These are phyloP conservation scores for Marchantia polymorpha DNA, from an alignment of 225 moss, liverwort and hornwort species.

Conservation along the genomic window DNA sequence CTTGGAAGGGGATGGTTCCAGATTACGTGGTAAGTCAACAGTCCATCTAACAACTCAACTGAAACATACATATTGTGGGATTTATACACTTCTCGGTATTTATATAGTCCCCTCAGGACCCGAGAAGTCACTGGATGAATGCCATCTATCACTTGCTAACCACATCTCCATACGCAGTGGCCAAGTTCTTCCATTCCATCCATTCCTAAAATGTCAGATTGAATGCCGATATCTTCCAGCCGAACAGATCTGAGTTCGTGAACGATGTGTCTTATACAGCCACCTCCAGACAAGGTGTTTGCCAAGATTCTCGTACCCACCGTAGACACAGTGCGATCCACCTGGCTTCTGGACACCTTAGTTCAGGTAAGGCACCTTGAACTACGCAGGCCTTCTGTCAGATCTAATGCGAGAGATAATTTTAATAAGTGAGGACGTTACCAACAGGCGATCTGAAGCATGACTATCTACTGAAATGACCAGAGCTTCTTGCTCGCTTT, in stretches of 20 bases:
- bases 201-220: neutral
- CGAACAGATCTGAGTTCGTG: neutral
- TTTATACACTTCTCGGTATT: too few relatives aligned
- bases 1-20: constrained; percentile 74
- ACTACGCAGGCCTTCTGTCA: neutral
- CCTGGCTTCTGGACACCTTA: constrained; percentile 67
- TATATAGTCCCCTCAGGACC: too few relatives aligned
- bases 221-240: neutral
- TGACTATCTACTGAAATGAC: too few relatives aligned
- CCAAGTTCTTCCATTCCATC: neutral
- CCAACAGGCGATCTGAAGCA: too few relatives aligned
- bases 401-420: neutral
- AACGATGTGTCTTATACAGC: constrained; percentile 31
- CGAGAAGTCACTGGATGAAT: too few relatives aligned
- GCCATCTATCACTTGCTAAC: too few relatives aligned
- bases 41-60: neutral
- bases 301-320: constrained; percentile 84
- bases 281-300: constrained; percentile 70
- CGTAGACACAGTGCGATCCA: constrained; percentile 77
- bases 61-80: too few relatives aligned
- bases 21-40: constrained; percentile 42
- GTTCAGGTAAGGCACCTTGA: constrained; percentile 44
- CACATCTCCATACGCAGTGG: neutral
- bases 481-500: too few relatives aligned
- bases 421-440: neutral